Percentiles rank a stretch among this genome's conserved stretches.
These are phyloP conservation scores for Kwoniella heveanensis DNA, from an alignment of 768 basidiomycete genomes.

Conservation along the genomic window DNA sequence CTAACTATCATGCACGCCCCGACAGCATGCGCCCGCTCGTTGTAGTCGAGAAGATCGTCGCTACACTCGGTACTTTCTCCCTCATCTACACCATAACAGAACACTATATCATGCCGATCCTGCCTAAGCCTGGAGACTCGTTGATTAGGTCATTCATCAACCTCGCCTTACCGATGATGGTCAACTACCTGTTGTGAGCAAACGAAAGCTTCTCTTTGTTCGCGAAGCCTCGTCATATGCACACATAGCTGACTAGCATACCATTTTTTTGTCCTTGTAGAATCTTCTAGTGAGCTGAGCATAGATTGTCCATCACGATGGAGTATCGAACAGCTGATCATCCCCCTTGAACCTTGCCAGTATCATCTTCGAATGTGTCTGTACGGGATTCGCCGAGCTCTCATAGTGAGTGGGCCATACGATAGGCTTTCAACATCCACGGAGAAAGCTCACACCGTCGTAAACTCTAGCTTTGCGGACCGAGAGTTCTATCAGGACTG, in stretches of 20 bases:
- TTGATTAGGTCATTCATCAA: conserved; percentile 70
- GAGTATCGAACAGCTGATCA: not conserved
- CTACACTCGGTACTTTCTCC: conserved; percentile 93
- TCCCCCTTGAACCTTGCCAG: conserved; percentile 19
- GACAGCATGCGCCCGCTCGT: conserved; percentile 67
- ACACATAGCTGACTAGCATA: conserved; percentile 24
- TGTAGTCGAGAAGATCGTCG: conserved; percentile 72
- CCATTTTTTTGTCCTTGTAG: conserved; percentile 29
- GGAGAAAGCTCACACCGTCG: not conserved
- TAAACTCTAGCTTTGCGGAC: conserved; percentile 77
- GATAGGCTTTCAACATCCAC: too few relatives aligned
- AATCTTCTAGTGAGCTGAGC: conserved; percentile 51
- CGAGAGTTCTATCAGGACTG: conserved; percentile 97
- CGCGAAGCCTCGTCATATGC: not conserved
- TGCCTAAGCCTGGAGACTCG: conserved; percentile 56
- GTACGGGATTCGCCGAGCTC: conserved; percentile 91
- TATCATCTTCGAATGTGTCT: conserved; percentile 77
- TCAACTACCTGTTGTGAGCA: conserved; percentile 82
- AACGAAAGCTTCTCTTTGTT: conserved; percentile 63
- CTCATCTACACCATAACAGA: conserved; percentile 82
- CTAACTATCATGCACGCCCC: too few relatives aligned
- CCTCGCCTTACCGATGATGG: conserved; percentile 70
- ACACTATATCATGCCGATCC: conserved; percentile 85
- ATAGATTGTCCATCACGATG: too few relatives aligned
- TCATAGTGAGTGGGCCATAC: conserved; percentile 66